Conservation (phyloP, 345 rosid genomes). For the Limnanthes douglasii region DNA sequence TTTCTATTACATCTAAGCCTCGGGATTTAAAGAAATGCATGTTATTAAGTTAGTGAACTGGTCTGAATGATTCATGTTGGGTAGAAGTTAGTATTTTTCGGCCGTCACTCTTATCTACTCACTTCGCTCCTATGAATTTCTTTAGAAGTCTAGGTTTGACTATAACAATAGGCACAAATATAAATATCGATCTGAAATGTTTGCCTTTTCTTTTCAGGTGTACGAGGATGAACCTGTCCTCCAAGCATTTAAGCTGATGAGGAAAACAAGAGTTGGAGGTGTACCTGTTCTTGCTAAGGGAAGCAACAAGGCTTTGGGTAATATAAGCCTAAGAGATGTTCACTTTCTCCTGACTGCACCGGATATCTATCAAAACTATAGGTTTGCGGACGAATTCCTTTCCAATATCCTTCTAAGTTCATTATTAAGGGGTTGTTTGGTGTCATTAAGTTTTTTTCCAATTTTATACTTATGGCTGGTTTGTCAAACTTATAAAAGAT, state of each 20-base stretch:
- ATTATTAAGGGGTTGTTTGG: neutral
- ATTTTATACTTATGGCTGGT: no score
- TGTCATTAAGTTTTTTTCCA: slow-evolving; percentile 1
- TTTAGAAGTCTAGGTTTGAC: no score
- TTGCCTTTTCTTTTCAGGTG: slow-evolving; percentile 25
- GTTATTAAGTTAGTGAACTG: no score
- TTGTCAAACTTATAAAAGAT: no score
- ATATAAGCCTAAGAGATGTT: slow-evolving; percentile 82
- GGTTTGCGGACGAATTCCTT: slow-evolving; percentile 22
- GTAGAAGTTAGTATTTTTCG: no score
- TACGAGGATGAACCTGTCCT: slow-evolving; percentile 93
- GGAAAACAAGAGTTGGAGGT: slow-evolving; percentile 69
- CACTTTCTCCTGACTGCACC: slow-evolving; percentile 89
- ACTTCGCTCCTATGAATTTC: slow-evolving; percentile 1
- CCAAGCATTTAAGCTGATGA: slow-evolving; percentile 88
- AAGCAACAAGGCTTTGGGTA: slow-evolving; percentile 62
- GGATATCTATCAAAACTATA: slow-evolving; percentile 73
- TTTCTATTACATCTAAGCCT: neutral
- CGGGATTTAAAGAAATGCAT: no score
- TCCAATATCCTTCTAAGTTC: slow-evolving; percentile 4
- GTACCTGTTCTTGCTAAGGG: slow-evolving; percentile 52
- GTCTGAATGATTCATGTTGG: no score
- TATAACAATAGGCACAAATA: no score
- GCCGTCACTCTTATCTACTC: no score
- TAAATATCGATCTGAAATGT: no score